A percentile compares a stretch with the other conserved stretches of the same genome.
These are phyloP conservation scores for Colletotrichum incanum DNA, from an alignment of 2,329 filamentous ascomycete species.

Conservation along the genomic window DNA sequence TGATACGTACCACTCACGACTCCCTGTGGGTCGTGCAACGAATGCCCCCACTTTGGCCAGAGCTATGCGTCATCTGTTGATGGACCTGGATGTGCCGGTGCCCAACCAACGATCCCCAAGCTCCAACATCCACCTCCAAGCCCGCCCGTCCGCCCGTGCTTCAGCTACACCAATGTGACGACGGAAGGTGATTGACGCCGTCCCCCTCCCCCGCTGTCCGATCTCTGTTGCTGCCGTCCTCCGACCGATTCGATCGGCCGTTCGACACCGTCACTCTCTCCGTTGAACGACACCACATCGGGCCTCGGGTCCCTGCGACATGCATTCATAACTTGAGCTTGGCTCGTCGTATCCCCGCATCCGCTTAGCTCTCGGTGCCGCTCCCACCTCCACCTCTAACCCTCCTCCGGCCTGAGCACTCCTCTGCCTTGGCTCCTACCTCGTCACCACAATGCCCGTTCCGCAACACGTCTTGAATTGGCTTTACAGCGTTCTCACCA, in stretches of 20 bases:
- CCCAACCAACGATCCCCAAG: constrained; percentile 17
- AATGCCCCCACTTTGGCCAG: not conserved
- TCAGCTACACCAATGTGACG: not conserved
- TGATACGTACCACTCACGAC: no score
- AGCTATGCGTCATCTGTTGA: constrained; percentile 12
- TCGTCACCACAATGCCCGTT: constrained; percentile 72
- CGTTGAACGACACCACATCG: not conserved
- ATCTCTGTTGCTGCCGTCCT: constrained; percentile 1
- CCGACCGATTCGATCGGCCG: not conserved
- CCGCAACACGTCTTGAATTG: constrained; percentile 93
- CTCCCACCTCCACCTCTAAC: not conserved
- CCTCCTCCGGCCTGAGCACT: constrained; percentile 4
- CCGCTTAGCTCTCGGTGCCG: not conserved
- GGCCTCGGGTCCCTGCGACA: not conserved
- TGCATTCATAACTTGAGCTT: constrained; percentile 15
- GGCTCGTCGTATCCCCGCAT: not conserved
- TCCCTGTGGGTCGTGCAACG: not conserved
- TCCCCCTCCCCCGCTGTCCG: constrained; percentile 3
- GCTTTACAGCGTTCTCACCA: constrained; percentile 92
- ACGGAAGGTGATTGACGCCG: constrained; percentile 3
- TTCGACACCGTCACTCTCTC: not conserved
- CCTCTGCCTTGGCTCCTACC: not conserved
- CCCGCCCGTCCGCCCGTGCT: constrained; percentile 1
- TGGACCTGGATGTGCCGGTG: not conserved
- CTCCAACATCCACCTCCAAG: not conserved